Conservation (phyloP, 768 basidiomycete genomes). For the Piloderma croceum region DNA sequence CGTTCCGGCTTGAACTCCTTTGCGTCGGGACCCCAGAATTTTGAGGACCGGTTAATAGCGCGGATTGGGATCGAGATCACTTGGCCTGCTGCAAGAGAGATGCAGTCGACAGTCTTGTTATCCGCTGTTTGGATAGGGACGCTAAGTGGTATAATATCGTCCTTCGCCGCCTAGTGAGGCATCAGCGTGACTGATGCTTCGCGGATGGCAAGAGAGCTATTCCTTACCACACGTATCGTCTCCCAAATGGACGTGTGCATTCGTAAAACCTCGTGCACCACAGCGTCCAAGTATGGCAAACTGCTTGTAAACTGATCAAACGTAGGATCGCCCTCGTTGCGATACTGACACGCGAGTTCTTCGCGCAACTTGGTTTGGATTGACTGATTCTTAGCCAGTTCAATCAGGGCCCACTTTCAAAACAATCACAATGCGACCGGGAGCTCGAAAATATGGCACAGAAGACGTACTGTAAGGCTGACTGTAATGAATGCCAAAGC, state of each 20-base stretch:
- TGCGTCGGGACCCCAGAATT: conserved; percentile 42
- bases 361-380: too few species aligned
- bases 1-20: conserved; percentile 38
- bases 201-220: conserved; percentile 10
- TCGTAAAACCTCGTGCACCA: too few species aligned
- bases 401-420: conserved; percentile 33
- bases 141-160: conserved; percentile 35
- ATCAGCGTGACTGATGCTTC: conserved; percentile 13
- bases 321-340: too few species aligned
- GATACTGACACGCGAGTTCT: too few species aligned
- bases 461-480: conserved; percentile 17
- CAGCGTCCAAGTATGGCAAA: too few species aligned
- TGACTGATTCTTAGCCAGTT: conserved; percentile 28
- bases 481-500: too few species aligned
- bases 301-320: too few species aligned
- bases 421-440: too few species aligned
- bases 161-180: conserved; percentile 29
- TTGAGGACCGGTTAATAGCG: conserved; percentile 34
- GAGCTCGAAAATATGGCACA: too few species aligned
- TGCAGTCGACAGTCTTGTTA: too few species aligned
- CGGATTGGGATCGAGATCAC: conserved; percentile 33
- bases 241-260: conserved; percentile 31
- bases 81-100: conserved; percentile 36
- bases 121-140: conserved; percentile 23
- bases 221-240: conserved; percentile 26